Evolutionary conservation across 129 eudicot species (phyloP).

Genomic region (Flaveria bidentis): DNA sequence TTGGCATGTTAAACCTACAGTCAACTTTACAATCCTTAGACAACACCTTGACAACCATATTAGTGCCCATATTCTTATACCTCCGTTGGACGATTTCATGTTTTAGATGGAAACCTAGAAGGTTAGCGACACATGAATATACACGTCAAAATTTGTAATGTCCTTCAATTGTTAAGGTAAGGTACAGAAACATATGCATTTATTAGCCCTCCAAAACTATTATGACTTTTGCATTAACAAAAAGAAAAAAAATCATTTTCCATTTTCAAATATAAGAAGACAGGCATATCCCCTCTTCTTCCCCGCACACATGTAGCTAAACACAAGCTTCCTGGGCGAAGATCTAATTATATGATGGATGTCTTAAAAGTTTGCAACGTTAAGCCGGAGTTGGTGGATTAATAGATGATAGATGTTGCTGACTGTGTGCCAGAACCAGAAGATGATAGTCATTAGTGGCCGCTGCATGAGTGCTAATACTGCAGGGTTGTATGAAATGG

Average conservation of each 20-base stretch:
- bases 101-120: background rate
- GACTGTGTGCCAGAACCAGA: background rate
- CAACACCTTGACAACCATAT: background rate
- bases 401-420: background rate
- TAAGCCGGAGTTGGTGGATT: background rate
- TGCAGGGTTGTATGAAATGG: background rate
- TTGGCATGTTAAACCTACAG: conserved; percentile 6
- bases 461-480: background rate
- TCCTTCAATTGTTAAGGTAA: conserved; percentile 15
- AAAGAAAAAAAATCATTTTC: background rate
- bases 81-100: background rate
- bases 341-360: background rate
- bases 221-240: background rate
- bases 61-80: background rate
- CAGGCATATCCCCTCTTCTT: background rate
- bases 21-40: background rate
- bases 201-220: conserved; percentile 16
- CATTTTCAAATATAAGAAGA: background rate
- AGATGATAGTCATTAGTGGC: background rate
- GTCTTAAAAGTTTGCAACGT: background rate
- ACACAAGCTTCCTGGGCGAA: background rate
- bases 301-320: background rate
- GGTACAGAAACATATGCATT: conserved; percentile 6
- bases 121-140: background rate
- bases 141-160: conserved; percentile 6